These are phyloP conservation scores for Pseudogymnoascus sp. DNA, from an alignment of 2,329 filamentous ascomycete species.

Conservation along the genomic window DNA sequence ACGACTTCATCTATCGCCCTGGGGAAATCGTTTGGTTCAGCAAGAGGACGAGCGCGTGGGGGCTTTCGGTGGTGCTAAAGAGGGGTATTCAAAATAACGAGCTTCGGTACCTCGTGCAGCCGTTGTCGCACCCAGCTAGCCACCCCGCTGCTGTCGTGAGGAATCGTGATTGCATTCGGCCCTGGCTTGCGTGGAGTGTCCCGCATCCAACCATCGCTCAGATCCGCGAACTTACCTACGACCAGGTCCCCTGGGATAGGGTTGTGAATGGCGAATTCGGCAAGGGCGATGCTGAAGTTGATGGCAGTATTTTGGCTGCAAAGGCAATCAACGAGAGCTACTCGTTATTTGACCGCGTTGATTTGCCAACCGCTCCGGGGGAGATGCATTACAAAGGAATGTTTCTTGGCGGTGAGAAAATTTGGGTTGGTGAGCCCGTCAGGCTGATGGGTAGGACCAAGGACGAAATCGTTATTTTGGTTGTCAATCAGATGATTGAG, in stretches of 20 bases:
- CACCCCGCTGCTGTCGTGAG: constrained; percentile 36
- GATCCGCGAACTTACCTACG: constrained; percentile 38
- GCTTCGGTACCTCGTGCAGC: constrained; percentile 39
- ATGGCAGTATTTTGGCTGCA: constrained; percentile 50
- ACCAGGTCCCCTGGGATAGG: constrained; percentile 44
- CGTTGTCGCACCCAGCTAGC: constrained; percentile 39
- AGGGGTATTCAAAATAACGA: constrained; percentile 34
- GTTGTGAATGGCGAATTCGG: constrained; percentile 34
- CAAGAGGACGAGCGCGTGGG: constrained; percentile 42
- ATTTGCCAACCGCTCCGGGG: constrained; percentile 31
- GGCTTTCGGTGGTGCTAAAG: constrained; percentile 43
- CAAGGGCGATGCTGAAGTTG: constrained; percentile 42
- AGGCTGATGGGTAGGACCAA: constrained; percentile 38
- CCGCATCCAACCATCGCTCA: constrained; percentile 41
- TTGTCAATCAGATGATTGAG: constrained; percentile 33
- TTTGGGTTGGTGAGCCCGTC: constrained; percentile 52
- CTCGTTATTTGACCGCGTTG: constrained; percentile 44
- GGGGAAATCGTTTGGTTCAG: constrained; percentile 53
- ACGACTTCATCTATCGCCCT: constrained; percentile 43
- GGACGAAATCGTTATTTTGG: constrained; percentile 41
- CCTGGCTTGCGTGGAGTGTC: constrained; percentile 52
- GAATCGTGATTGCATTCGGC: constrained; percentile 38
- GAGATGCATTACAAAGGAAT: constrained; percentile 45
- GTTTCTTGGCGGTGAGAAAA: constrained; percentile 51
- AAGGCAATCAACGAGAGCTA: constrained; percentile 49